Base-by-base conservation (phyloP, 2,329 filamentous ascomycete genomes). In the Cercospora citrullina region DNA sequence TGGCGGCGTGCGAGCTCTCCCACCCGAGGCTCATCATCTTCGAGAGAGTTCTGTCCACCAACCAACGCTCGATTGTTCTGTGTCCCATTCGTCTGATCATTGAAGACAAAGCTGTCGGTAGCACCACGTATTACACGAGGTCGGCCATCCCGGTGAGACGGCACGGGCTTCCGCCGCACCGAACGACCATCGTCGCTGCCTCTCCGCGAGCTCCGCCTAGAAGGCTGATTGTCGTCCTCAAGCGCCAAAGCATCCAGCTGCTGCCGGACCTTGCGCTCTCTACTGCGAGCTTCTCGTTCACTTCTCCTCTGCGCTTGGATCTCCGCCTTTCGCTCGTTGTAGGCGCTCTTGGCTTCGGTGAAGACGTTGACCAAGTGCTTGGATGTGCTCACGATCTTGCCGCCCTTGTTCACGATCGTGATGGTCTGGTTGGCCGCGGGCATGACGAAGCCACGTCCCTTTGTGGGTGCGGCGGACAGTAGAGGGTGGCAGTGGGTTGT, bases 301-400 rank as follows among this genome's bases (percentile, higher is more conserved):
- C 83, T 83, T 75, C 90, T 89, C 75, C 89, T 87, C 72, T 92
- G 88, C 21, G 90, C 88, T 78, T 89, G 89, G 74, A 97, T 86
- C 73, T 93, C 89, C 6, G 92, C 90, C 79, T 96, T 97, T 77
- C 92, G 92, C 76, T 96, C 92, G 66, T 90, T 87, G 81, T 98
- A 98, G 67, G 92, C 91, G 64, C 90, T 88, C 78, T 92, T 93
- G 71, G 94, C 94, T 78, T 97, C 93, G 79, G 93, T 96, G 85
- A 96, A 96, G 77, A 97, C 90, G 77, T 89, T 90, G 76, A 96
- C 87, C 26, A 98, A 84, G 75, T 97, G 92, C 81, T 96, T 97
- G 77, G 93, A 92, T 68, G 90, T 95, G 84, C 90, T 94, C 74
- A 97, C 92, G 61, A 96, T 89, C 82, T 96, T 96, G 75, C 93